Conservation (phyloP, 2,329 filamentous ascomycete species). For the Fusarium subtropicale region DNA sequence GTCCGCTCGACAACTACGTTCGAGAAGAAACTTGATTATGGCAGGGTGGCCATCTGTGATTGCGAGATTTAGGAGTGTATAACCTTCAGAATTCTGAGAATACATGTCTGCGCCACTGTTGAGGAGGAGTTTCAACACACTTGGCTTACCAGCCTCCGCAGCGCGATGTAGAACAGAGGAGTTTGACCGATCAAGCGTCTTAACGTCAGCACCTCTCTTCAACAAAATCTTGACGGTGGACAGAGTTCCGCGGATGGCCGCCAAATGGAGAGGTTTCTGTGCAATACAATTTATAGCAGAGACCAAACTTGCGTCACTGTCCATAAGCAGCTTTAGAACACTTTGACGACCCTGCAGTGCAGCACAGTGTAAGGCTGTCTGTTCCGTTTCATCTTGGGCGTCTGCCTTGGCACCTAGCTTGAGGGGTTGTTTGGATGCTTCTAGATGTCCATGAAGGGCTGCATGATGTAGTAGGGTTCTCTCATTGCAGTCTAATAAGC, state of each 20-base stretch:
- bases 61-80: constrained; percentile 5
- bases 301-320: background rate
- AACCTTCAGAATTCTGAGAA: background rate
- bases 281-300: background rate
- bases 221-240: constrained; percentile 3
- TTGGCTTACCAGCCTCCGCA: background rate
- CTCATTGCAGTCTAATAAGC: background rate
- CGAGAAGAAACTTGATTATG: constrained; percentile 2
- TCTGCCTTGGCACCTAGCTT: constrained; percentile 1
- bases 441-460: background rate
- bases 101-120: background rate
- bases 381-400: background rate
- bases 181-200: background rate
- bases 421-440: background rate
- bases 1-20: background rate
- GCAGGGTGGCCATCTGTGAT: background rate
- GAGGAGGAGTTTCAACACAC: constrained; percentile 2
- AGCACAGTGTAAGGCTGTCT: constrained; percentile 9
- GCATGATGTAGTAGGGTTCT: background rate
- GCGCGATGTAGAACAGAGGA: constrained; percentile 3
- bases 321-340: constrained; percentile 1
- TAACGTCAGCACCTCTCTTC: background rate
- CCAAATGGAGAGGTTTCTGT: constrained; percentile 4
- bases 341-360: constrained; percentile 1
- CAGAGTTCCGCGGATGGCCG: background rate